A percentile compares a stretch with the other conserved stretches of the same genome.
Conservation (phyloP, 495 filamentous ascomycete species). For the Penicillium diatomitis region DNA sequence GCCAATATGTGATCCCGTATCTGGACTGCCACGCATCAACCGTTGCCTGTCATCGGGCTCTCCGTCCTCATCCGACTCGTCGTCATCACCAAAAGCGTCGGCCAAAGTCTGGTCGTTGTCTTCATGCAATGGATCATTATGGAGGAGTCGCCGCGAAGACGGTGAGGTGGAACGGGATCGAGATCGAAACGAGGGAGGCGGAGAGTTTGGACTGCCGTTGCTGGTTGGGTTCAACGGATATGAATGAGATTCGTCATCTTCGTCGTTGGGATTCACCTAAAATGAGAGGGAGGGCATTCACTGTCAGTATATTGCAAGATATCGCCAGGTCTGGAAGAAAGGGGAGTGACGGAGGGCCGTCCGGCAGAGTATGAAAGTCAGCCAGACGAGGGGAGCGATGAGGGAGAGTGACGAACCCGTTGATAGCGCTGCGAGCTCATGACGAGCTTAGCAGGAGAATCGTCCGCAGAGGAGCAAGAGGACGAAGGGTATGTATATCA, state of each 20-base stretch:
- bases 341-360: constrained; percentile 1
- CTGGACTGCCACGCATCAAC: constrained; percentile 65
- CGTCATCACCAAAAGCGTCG: constrained; percentile 77
- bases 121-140: constrained; percentile 41
- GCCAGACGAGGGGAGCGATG: constrained; percentile 8
- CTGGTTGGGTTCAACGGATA: constrained; percentile 31
- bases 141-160: constrained; percentile 46
- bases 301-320: no score
- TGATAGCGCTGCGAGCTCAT: constrained; percentile 83
- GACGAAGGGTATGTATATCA: constrained; percentile 2
- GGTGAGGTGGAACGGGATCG: constrained; percentile 74
- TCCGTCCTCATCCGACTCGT: constrained; percentile 62
- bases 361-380: constrained; percentile 13
- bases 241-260: constrained; percentile 39
- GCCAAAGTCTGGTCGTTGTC: constrained; percentile 68
- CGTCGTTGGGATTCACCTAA: constrained; percentile 46
- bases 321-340: no score
- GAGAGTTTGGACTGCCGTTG: constrained; percentile 62
- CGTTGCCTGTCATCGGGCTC: constrained; percentile 74
- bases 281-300: constrained; percentile 1
- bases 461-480: constrained; percentile 7
- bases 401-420: constrained; percentile 48
- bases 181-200: constrained; percentile 90
- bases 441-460: constrained; percentile 35
- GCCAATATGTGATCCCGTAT: constrained; percentile 23